A percentile compares a stretch with the other conserved stretches of the same genome.
These are phyloP conservation scores for Colletotrichum limetticola DNA, from an alignment of 2,329 filamentous ascomycete species.

Conservation along the genomic window DNA sequence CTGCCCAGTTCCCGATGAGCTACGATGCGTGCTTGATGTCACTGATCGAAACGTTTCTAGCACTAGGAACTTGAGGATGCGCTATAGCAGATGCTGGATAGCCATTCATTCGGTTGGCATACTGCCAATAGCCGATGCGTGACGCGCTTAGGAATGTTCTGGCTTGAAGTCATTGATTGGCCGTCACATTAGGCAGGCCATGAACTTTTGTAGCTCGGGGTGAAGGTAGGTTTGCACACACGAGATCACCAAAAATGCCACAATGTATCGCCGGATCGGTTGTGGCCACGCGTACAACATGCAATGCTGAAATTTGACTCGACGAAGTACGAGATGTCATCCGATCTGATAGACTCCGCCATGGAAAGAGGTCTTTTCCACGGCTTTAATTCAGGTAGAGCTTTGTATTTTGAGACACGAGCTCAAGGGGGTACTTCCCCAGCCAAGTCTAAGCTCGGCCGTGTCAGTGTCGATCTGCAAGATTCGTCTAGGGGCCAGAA, in stretches of 20 bases:
- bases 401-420: neutral
- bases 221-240: neutral
- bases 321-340: neutral
- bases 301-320: neutral
- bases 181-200: neutral
- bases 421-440: too few relatives aligned
- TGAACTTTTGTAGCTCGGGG: neutral
- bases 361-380: neutral
- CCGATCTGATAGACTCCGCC: neutral
- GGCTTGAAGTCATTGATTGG: neutral
- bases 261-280: neutral
- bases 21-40: too few relatives aligned
- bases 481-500: neutral
- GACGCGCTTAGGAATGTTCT: neutral
- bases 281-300: neutral
- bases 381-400: neutral
- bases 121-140: neutral
- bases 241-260: neutral
- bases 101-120: neutral
- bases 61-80: too few relatives aligned
- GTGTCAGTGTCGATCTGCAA: neutral
- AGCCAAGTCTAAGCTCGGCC: neutral
- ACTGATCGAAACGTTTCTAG: too few relatives aligned
- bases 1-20: too few relatives aligned
- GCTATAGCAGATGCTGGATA: neutral